phyloP scores from a whole-genome alignment of 176 grass and related monocot species.

The Lolium multiflorum region DNA sequence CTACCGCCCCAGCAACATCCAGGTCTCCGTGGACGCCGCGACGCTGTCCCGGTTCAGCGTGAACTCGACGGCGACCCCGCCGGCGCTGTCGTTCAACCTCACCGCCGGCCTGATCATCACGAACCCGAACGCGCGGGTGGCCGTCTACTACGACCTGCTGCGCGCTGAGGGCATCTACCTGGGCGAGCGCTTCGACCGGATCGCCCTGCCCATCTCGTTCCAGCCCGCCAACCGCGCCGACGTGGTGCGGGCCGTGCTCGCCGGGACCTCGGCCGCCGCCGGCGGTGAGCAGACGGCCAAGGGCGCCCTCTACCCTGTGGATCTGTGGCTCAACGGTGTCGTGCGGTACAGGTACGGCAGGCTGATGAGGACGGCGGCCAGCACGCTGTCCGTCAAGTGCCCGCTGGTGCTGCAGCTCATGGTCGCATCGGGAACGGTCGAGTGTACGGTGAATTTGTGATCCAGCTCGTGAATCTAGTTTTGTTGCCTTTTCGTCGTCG shows the following conservation, averaged over 20 bases:
- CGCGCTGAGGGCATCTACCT: constrained; percentile 50
- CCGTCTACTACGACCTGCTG: constrained; percentile 78
- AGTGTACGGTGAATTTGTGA: constrained; percentile 38
- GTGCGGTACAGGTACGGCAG: constrained; percentile 46
- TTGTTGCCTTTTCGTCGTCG: not conserved
- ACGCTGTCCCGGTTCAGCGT: constrained; percentile 43
- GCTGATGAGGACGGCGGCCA: constrained; percentile 33
- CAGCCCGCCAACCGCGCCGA: constrained; percentile 22
- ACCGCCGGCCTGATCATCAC: constrained; percentile 40
- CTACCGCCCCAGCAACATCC: constrained; percentile 57
- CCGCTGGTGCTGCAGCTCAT: constrained; percentile 37
- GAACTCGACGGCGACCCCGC: constrained; percentile 13
- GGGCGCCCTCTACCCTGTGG: constrained; percentile 36
- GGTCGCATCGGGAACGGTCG: constrained; percentile 12
- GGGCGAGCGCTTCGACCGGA: constrained; percentile 33
- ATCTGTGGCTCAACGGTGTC: constrained; percentile 39
- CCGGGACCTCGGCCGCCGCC: not conserved
- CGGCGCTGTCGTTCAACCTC: constrained; percentile 52
- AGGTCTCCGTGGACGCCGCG: constrained; percentile 46
- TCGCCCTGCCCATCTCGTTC: constrained; percentile 43
- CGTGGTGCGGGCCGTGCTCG: constrained; percentile 32
- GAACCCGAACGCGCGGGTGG: constrained; percentile 62
- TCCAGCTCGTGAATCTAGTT: constrained; percentile 1
- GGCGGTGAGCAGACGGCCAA: not conserved
- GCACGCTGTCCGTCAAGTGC: constrained; percentile 45